Evolutionary conservation across 805 yeast genomes (phyloP).

Genomic region (Ogataea nonfermentans): DNA sequence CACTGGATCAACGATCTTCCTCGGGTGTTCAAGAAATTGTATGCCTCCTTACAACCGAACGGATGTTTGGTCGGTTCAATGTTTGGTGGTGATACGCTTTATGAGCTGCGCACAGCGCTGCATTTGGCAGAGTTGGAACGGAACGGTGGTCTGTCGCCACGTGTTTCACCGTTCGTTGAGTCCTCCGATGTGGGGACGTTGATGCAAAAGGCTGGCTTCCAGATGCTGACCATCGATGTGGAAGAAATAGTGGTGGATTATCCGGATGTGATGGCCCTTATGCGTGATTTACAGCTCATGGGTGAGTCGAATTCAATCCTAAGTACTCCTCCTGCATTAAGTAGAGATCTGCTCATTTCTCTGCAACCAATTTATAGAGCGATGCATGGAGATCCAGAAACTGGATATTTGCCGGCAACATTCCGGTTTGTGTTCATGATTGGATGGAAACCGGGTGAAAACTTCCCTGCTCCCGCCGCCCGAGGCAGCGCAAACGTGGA

Average conservation of each 20-base stretch:
- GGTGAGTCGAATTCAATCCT: slow-evolving; percentile 73
- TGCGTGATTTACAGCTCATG: slow-evolving; percentile 75
- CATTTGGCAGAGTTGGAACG: slow-evolving; percentile 84
- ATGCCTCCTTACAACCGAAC: slow-evolving; percentile 65
- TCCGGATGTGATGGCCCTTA: slow-evolving; percentile 65
- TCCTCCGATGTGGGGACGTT: slow-evolving; percentile 73
- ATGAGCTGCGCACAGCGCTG: slow-evolving; percentile 73
- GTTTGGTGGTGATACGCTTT: slow-evolving; percentile 84
- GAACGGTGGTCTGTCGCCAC: slow-evolving; percentile 73
- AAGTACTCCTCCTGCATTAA: slow-evolving; percentile 38
- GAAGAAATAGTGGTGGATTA: slow-evolving; percentile 79
- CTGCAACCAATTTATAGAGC: slow-evolving; percentile 71
- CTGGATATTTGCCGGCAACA: slow-evolving; percentile 68
- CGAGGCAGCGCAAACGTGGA: slow-evolving; percentile 71
- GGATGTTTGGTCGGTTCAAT: slow-evolving; percentile 79
- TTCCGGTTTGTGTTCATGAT: slow-evolving; percentile 78
- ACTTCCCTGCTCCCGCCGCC: slow-evolving; percentile 68
- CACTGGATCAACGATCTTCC: slow-evolving; percentile 93
- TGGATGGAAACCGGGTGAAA: slow-evolving; percentile 79
- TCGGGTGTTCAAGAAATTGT: slow-evolving; percentile 51
- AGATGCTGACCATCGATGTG: slow-evolving; percentile 77
- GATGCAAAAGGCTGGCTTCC: slow-evolving; percentile 73
- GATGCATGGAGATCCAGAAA: slow-evolving; percentile 62
- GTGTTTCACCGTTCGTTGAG: slow-evolving; percentile 78
- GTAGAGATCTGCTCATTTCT: slow-evolving; percentile 67